Evolutionary conservation across 768 basidiomycete species (phyloP).

Genomic region (Termitomyces eurrhizus): DNA sequence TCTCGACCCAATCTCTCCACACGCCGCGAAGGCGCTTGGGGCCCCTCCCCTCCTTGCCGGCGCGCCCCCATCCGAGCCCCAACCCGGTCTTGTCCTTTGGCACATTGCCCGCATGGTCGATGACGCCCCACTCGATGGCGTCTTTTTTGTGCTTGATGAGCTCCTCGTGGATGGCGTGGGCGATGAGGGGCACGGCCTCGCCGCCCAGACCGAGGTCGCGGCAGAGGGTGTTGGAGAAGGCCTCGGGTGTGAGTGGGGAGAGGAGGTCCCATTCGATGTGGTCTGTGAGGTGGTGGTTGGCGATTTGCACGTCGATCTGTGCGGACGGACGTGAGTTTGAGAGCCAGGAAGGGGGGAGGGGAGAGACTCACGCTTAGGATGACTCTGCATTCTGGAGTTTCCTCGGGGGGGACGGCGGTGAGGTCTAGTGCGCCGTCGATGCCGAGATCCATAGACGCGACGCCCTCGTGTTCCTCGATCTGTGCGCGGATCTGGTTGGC

Average conservation of each 20-base stretch:
- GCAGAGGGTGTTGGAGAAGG: conserved; percentile 76
- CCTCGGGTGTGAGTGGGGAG: conserved; percentile 85
- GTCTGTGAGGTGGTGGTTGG: conserved; percentile 85
- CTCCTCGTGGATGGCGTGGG: conserved; percentile 94
- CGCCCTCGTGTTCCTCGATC: conserved; percentile 83
- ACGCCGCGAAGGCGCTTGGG: conserved; percentile 81
- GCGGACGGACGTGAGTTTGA: background rate
- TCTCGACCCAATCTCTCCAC: conserved; percentile 94
- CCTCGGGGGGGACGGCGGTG: conserved; percentile 45
- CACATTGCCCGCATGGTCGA: conserved; percentile 35
- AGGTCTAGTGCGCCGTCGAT: conserved; percentile 50
- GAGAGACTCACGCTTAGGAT: conserved; percentile 64
- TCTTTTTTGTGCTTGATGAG: conserved; percentile 94
- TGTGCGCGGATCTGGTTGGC: conserved; percentile 88
- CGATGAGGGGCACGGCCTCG: conserved; percentile 83
- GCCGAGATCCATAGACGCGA: conserved; percentile 74
- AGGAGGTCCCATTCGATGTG: conserved; percentile 99
- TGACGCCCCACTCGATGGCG: conserved; percentile 89
- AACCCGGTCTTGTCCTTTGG: conserved; percentile 82
- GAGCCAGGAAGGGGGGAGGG: background rate
- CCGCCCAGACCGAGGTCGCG: conserved; percentile 84
- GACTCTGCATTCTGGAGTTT: conserved; percentile 75
- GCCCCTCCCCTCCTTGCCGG: conserved; percentile 74
- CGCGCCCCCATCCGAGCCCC: conserved; percentile 72
- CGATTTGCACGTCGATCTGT: conserved; percentile 96